Base-by-base conservation (phyloP, 805 yeast species). In the Candida montana region DNA sequence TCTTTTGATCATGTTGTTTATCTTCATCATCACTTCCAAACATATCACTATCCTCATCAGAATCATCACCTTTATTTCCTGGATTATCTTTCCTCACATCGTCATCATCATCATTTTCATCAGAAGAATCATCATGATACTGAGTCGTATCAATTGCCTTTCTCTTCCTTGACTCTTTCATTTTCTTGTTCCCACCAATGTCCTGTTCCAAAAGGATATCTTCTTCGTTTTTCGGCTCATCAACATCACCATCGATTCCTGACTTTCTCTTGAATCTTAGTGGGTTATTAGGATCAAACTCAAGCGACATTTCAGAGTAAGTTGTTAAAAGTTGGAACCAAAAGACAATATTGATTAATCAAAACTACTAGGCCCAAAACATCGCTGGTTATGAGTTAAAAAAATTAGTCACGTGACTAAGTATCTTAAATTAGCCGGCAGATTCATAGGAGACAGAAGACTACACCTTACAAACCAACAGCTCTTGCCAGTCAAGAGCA, bases 111-210 rank as follows among this genome's bases (percentile, higher is more conserved):
- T 46, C 55, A 4, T 54, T 57, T 17, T 54, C 62, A 37, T 62
- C 63, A 7, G 61, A 60, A 3, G 64, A 64, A 26, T 60, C 64
- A 17, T 62, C 64, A 6, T 52, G 48, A 19, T 52, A 55, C 12
- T 46, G 52, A 1, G 47, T 49, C 2, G 48, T 31, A 18, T 50
- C 52, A 12, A 52, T 40, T n/a, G n/a, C n/a, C 46, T 33, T 41
- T 28, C 31, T 29, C 37, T 30, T 39, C 45, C 43, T 47, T 32
- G 21, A 19, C 37, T 40, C 18, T n/a, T 24, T 23, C 20, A 51
- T 40, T 29, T 37, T 45, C 37, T 38, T 19, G 31, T 54, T 42
- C 42, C 62, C 50, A 35, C 48, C 50, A 27, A 51, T 28, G 50
- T 57, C 55, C 42, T 62, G 35, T 41, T 52, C 47, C 27, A 53